Percentiles rank a stretch among this genome's conserved stretches.
These are phyloP conservation scores for Chaetomiaceae sp. DNA, from an alignment of 2,329 filamentous ascomycete species.

Conservation along the genomic window DNA sequence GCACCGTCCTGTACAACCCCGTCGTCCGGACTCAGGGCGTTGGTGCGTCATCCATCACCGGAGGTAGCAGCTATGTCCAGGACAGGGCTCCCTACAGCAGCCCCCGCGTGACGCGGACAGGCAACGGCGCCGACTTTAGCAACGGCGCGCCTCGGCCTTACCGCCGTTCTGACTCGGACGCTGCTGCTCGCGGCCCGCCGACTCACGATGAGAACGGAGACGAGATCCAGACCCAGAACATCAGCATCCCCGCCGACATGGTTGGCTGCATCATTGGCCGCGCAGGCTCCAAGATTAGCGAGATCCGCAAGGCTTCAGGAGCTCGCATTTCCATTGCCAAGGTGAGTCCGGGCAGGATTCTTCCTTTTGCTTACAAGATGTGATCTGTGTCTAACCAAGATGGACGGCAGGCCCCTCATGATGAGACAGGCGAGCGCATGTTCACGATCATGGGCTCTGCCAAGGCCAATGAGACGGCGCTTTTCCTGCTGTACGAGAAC, in stretches of 20 bases:
- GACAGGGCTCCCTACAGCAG: constrained; percentile 54
- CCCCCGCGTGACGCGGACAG: constrained; percentile 84
- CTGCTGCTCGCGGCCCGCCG: constrained; percentile 72
- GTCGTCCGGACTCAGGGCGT: constrained; percentile 77
- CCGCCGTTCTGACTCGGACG: constrained; percentile 80
- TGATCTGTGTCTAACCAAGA: too few relatives aligned
- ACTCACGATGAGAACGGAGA: constrained; percentile 94
- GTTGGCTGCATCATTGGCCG: constrained; percentile 98
- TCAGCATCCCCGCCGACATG: constrained; percentile 99
- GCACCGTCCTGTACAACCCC: constrained; percentile 96
- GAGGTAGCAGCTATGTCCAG: constrained; percentile 38
- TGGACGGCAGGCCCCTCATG: constrained; percentile 68
- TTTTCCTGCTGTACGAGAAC: constrained; percentile 97
- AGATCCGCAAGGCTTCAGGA: constrained; percentile 94
- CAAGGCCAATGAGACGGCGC: constrained; percentile 88
- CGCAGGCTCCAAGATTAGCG: constrained; percentile 93
- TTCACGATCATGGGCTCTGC: constrained; percentile 98
- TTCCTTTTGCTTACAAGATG: constrained; percentile 22
- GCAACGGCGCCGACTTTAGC: constrained; percentile 96
- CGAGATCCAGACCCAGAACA: constrained; percentile 97
- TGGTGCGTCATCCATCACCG: constrained; percentile 45
- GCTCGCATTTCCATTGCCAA: constrained; percentile 98
- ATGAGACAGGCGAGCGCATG: constrained; percentile 97
- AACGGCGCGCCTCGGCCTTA: constrained; percentile 66
- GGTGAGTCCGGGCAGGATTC: constrained; percentile 37